phyloP scores from a whole-genome alignment of 1,284 basidiomycete species.

The Pseudozyma flocculosa region DNA sequence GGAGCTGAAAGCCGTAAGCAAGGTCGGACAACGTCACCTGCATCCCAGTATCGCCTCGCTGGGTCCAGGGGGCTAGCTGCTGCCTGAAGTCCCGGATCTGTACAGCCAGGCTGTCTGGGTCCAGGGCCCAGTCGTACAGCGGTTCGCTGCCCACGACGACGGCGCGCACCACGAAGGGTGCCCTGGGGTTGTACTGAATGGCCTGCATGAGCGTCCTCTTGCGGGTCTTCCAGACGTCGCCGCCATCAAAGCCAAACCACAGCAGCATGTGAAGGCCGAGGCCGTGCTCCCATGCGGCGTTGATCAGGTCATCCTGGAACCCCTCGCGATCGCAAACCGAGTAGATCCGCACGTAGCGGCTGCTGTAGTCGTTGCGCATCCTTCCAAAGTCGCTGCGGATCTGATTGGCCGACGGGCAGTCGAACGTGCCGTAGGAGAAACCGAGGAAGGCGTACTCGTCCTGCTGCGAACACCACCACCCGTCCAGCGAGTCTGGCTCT shows the following conservation, averaged over 20 bases:
- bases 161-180: slow-evolving; percentile 68
- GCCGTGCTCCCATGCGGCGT: slow-evolving; percentile 70
- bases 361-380: slow-evolving; percentile 66
- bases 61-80: slow-evolving; percentile 4
- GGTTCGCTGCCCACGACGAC: slow-evolving; percentile 76
- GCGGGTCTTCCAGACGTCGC: slow-evolving; percentile 65
- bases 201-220: slow-evolving; percentile 61
- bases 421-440: slow-evolving; percentile 8
- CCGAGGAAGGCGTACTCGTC: slow-evolving; percentile 30
- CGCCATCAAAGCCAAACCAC: slow-evolving; percentile 66
- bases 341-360: slow-evolving; percentile 73
- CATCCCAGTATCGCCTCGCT: slow-evolving; percentile 61
- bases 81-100: slow-evolving; percentile 61
- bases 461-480: slow-evolving; percentile 20
- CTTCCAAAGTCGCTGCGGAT: slow-evolving; percentile 67
- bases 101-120: slow-evolving; percentile 63
- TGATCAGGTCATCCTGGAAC: slow-evolving; percentile 65
- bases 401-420: slow-evolving; percentile 38
- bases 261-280: slow-evolving; percentile 71
- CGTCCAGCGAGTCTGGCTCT: slow-evolving; percentile 8
- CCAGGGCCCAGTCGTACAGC: slow-evolving; percentile 67
- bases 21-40: slow-evolving; percentile 68
- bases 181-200: slow-evolving; percentile 68
- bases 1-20: slow-evolving; percentile 63
- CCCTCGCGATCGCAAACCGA: slow-evolving; percentile 65